Evolutionary conservation across 2,329 filamentous ascomycete genomes (phyloP), one percentile per base, ranked within the genome.

Genomic region (Colletotrichum sojae): DNA sequence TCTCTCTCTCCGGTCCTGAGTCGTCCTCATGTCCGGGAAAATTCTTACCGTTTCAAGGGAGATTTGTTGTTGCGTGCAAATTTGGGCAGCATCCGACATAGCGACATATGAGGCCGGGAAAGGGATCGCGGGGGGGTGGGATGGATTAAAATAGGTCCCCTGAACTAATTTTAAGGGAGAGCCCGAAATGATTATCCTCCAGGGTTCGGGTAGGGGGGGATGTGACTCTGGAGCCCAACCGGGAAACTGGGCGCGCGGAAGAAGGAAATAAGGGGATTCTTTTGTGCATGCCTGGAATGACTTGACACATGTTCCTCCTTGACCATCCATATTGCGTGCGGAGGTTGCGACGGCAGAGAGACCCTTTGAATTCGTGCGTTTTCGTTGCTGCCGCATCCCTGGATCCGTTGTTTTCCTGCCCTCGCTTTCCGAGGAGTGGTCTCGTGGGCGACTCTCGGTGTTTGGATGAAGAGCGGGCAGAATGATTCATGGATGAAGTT

Each of bases 11-110:
- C 15, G 51, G 51, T 53, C 46, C 54, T 54, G 63, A 69, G 52
- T 69, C 62, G 66, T 36, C 31, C 54, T 51, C 62, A 40, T 66
- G 31, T 43, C 40, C 43, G 22, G 31, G 18, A 55, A 69, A 60
- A 55, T 59, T 65, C 66, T 69, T 48, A 66, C 18, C 31, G 61
- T 69, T 69, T 69, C 61, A 69, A 69, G 61, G 61, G 66, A 60
- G 22, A 69, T 60, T 69, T 69, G 4, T 60, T 49, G 22, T 18
- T 16, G 46, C 25, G 22, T 4, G 4, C 22, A 46, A 67, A 45
- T 62, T 36, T 25, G 18, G 52, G 39, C 61, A 53, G 20, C 39
- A 31, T 20, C 18, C 20, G 27, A 60, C 46, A 51, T 10, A 0
- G 1, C 27, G 25, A 43, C 58, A 25, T 49, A 15, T 18, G 45